Evolutionary conservation across 768 basidiomycete species (phyloP).

Genomic region (Ephemerocybe angulata): DNA sequence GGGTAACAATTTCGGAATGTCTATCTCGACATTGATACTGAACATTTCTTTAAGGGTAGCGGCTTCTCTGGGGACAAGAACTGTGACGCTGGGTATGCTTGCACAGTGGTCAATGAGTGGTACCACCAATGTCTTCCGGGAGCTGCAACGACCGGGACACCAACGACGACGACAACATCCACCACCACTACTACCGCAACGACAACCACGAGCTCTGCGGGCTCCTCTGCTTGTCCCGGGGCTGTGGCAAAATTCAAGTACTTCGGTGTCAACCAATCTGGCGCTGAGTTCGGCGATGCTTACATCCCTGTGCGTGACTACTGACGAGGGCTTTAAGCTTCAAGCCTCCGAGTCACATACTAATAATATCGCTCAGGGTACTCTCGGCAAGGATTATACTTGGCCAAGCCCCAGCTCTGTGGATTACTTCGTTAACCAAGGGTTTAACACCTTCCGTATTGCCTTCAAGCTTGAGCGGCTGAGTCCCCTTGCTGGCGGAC

Average conservation of each 20-base stretch:
- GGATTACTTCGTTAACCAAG: slow-evolving; percentile 52
- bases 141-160: slow-evolving; percentile 14
- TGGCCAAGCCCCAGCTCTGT: slow-evolving; percentile 43
- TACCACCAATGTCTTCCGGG: slow-evolving; percentile 42
- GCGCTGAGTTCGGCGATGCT: slow-evolving; percentile 55
- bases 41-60: slow-evolving; percentile 21
- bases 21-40: no score
- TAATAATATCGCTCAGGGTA: slow-evolving; percentile 23
- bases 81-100: slow-evolving; percentile 36
- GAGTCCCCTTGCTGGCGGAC: slow-evolving; percentile 46
- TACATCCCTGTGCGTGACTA: slow-evolving; percentile 41
- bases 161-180: slow-evolving; percentile 17
- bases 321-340: background rate
- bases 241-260: slow-evolving; percentile 50
- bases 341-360: background rate
- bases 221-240: slow-evolving; percentile 32
- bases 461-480: slow-evolving; percentile 59
- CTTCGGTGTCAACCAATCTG: slow-evolving; percentile 61
- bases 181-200: slow-evolving; percentile 14
- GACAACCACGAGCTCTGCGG: slow-evolving; percentile 16
- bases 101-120: slow-evolving; percentile 33
- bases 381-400: slow-evolving; percentile 41
- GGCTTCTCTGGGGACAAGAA: slow-evolving; percentile 17
- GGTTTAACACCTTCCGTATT: slow-evolving; percentile 61
- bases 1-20: no score